phyloP scores from a whole-genome alignment of 371 early-diverging fungal species.

The Batrachochytrium dendrobatidis region DNA sequence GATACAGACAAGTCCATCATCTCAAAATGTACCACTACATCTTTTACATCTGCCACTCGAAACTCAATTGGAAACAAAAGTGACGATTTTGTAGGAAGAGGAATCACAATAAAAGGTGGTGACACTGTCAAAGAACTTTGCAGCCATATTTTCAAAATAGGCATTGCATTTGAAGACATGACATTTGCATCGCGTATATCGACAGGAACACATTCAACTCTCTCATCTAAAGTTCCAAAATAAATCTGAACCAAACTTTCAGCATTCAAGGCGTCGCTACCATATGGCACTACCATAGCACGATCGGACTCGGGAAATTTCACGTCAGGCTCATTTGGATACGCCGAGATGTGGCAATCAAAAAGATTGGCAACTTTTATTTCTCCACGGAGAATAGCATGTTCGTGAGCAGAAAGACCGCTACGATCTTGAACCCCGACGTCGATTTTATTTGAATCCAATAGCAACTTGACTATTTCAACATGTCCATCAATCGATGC shows the following conservation, averaged over 20 bases:
- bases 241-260: conserved; percentile 59
- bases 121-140: too few species aligned
- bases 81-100: too few species aligned
- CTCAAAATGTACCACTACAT: conserved; percentile 48
- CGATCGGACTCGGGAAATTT: conserved; percentile 7
- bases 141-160: conserved; percentile 43
- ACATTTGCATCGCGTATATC: conserved; percentile 24
- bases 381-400: conserved; percentile 5
- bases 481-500: conserved; percentile 57
- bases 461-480: conserved; percentile 41
- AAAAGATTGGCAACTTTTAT: not conserved
- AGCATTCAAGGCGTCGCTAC: conserved; percentile 59
- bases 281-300: conserved; percentile 35
- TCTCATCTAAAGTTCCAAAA: conserved; percentile 59
- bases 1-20: too few species aligned
- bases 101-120: too few species aligned
- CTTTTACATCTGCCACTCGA: too few species aligned
- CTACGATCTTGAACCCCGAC: conserved; percentile 5
- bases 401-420: conserved; percentile 10
- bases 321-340: not conserved
- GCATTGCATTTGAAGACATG: conserved; percentile 21
- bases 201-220: conserved; percentile 34
- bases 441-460: conserved; percentile 28
- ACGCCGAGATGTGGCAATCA: conserved; percentile 17
- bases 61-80: too few species aligned